Conservation (phyloP, 108 stramenopile genomes). For the Discostella pseudostelligera region DNA sequence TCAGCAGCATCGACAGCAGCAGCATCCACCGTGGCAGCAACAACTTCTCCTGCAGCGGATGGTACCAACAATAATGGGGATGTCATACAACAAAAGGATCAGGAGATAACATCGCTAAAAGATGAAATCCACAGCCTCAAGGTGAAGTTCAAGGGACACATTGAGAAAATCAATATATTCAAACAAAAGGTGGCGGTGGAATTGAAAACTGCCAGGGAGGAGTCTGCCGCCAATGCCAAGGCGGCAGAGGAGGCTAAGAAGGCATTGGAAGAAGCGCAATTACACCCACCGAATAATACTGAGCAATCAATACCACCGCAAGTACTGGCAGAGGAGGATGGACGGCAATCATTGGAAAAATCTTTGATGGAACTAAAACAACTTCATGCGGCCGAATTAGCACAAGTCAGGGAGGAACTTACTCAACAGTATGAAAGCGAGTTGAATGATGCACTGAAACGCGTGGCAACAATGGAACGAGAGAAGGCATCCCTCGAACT, state of each 20-base stretch:
- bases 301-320: slow-evolving; percentile 4
- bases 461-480: slow-evolving; percentile 29
- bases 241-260: slow-evolving; percentile 26
- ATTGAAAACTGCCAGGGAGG: slow-evolving; percentile 36
- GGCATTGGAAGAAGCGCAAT: slow-evolving; percentile 13
- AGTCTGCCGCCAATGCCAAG: slow-evolving; percentile 14
- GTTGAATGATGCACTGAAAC: slow-evolving; percentile 20
- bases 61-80: slow-evolving; percentile 1
- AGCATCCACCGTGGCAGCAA: background rate
- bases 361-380: slow-evolving; percentile 26
- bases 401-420: slow-evolving; percentile 43
- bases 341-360: slow-evolving; percentile 30
- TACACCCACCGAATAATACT: background rate
- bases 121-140: slow-evolving; percentile 25
- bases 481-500: slow-evolving; percentile 21
- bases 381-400: slow-evolving; percentile 39
- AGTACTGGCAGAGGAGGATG: slow-evolving; percentile 38
- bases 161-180: slow-evolving; percentile 26
- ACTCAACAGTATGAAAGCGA: slow-evolving; percentile 38
- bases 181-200: slow-evolving; percentile 27
- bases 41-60: background rate
- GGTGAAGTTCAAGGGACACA: slow-evolving; percentile 24
- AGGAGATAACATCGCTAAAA: slow-evolving; percentile 17
- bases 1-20: background rate
- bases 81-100: slow-evolving; percentile 6